Evolutionary conservation across 768 basidiomycete species (phyloP), one percentile per base, ranked within the genome.

Genomic region (Tylopilus sp.): DNA sequence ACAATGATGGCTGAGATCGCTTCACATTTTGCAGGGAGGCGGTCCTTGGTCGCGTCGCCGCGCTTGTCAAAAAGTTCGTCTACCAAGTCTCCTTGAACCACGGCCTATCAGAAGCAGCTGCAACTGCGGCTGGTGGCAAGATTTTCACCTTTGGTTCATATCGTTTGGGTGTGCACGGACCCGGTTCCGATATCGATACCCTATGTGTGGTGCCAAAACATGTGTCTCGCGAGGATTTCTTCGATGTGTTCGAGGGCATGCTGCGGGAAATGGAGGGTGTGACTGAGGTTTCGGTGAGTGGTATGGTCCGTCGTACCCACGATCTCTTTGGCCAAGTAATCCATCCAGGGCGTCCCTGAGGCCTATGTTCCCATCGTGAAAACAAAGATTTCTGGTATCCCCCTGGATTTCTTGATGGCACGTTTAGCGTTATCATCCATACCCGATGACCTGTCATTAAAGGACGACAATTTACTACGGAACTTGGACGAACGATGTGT

Each of bases 121-220:
- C 95, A 9, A 81, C 73, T 46, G 85, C 90, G 43, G 92, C 97
- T 9, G 97, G 97, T 46, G 97, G 95, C 57, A 95, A 98, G 77
- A 98, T 99, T 67, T 99, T 93, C 70, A 98, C 97, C 7, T 99
- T 95, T 69, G 97, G 97, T 38, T 98, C 95, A 46, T 98, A 98
- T 77, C 88, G 97, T 61, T 75, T 99, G 44, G 97, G 97, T 52
- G 97, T 98, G 20, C 97, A 98, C 70, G 92, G 91, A 12, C 97
- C 95, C 31, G 89, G 91, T 3, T 79, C 87, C 44, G 95, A 99
- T 80, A 98, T 99, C 68, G 97, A 99, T 75, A 97, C 95, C n/a
- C 74, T 99, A 20, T 90, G 92, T 65, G 95, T 98, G 31, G 97
- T 95, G 33, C 97, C 97, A 7, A 92, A 95, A 69, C 94, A 98